Evolutionary conservation across 306 rosid species (phyloP).

Genomic region (Lupinus albus): DNA sequence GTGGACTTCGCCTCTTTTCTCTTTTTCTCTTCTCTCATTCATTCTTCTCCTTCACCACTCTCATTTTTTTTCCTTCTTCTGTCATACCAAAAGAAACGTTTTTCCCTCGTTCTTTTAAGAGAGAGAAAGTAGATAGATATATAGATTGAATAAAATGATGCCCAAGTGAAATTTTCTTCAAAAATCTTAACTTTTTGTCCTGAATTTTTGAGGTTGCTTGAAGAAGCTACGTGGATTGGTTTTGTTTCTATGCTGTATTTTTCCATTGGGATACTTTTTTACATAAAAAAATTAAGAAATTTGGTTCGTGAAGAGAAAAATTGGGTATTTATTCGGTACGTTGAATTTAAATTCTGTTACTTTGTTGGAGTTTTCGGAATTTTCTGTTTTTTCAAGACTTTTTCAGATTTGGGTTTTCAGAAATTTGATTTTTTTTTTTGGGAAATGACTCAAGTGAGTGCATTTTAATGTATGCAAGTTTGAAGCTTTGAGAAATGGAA

Average conservation of each 20-base stretch:
- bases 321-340: slow-evolving; percentile 51
- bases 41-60: slow-evolving; percentile 27
- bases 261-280: neutral
- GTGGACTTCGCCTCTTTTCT: slow-evolving; percentile 76
- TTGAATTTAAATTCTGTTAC: slow-evolving; percentile 18
- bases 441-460: neutral
- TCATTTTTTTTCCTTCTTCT: neutral
- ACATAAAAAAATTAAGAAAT: neutral
- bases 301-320: slow-evolving; percentile 13
- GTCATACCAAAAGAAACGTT: slow-evolving; percentile 18
- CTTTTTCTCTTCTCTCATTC: slow-evolving; percentile 24
- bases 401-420: slow-evolving; percentile 23
- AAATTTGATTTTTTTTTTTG: slow-evolving; percentile 16
- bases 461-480: slow-evolving; percentile 25
- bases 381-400: slow-evolving; percentile 3
- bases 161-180: neutral
- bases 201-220: slow-evolving; percentile 35
- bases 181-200: neutral
- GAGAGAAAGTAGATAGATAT: slow-evolving; percentile 41
- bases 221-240: slow-evolving; percentile 22
- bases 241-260: neutral
- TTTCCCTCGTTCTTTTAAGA: slow-evolving; percentile 41
- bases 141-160: slow-evolving; percentile 30
- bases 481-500: slow-evolving; percentile 21
- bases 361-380: slow-evolving; percentile 2